Evolutionary conservation across 139 green algal genomes (phyloP), one percentile per base, ranked within the genome.

Genomic region (Klebsormidium nitens): DNA sequence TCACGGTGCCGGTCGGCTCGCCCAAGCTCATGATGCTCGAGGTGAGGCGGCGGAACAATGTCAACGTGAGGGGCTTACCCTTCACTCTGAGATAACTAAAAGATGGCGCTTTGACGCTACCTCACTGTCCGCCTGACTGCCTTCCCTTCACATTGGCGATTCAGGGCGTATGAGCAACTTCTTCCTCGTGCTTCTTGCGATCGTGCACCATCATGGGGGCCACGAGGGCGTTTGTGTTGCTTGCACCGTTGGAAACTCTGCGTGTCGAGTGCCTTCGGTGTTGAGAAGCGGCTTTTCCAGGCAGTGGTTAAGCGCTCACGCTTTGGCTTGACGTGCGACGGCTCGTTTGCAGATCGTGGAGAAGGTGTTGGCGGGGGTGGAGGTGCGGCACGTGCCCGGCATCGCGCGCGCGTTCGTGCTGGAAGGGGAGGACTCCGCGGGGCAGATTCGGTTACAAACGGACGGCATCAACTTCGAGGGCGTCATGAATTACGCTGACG

Each of bases 401-500:
- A 86, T 93, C 46, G 61, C 68, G 36, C 78, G 76, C n/a, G 85
- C 69, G 8, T 94, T 93, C 70, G 86, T 96, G 2, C 47, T 98
- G 26, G 86, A 78, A 1, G 44, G 11, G 5, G 32, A 42, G 0
- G 72, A 71, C 5, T 66, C 79, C 26, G 37, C 57, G 14, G n/a
- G 60, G 19, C 68, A 61, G 2, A 61, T 60, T 36, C 49, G 48
- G 11, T 69, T 98, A 29, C 93, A 98, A 75, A 95, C 91, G 0
- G 93, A 99, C 66, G 93, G 93, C 71, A 88, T 98, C 81, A 97
- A 95, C 85, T 88, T 96, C 32, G 42, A n/a, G 3, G 70, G 59
- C 11, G 58, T 79, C 29, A 67, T 50, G 64, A 36, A 64, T 14
- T 26, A 68, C 4, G 59, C 66, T 0, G 69, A 87, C 66, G 31